Base-by-base conservation (phyloP, 169 alveolate genomes). In the Cryptosporidium viatorum region DNA sequence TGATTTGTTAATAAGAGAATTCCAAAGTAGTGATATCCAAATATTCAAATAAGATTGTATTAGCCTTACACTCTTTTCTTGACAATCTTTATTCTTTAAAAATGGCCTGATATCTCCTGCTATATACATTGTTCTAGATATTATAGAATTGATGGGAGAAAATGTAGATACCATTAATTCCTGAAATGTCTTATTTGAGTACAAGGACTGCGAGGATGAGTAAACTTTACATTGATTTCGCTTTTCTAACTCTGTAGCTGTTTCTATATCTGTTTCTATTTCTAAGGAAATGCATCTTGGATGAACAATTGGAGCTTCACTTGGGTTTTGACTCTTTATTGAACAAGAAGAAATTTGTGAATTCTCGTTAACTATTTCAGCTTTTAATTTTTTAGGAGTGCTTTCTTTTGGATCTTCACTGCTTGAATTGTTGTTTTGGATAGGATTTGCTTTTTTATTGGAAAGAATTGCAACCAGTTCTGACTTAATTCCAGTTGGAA, bases 121-220 rank as follows among this genome's bases (percentile, higher is more conserved):
- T 10, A 80, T 80, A 23, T 60, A 80, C 89, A 80, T 80, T 10
- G 89, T 65, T 65, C 89, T 80, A 9, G 89, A 80, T 9, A 80
- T 29, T 37, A 80, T 41, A 37, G 73, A 7, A 23, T 39, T n/a
- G 14, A 80, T 45, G 7, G 89, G 89, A 23, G 89, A 80, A 80
- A 29, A 80, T n/a, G 89, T 80, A 14, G 89, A 80, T 37, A 80
- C 65, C 74, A 59, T 80, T 62, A 80, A 35, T 26, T 80, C 50
- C 18, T 62, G 51, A 9, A 80, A 80, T 23, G 43, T 9, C 41
- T 65, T 80, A 43, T 43, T 80, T 43, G 26, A 16, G 31, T 43
- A 31, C 8, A 23, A 43, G 51, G 26, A 67, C 8, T 9, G 23
- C 3, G 41, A 60, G 9, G 33, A 29, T n/a, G 23, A 29, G 12